Percentiles rank a stretch among this genome's conserved stretches.
Conservation (phyloP, 768 basidiomycete genomes). For the Suillus discolor region DNA sequence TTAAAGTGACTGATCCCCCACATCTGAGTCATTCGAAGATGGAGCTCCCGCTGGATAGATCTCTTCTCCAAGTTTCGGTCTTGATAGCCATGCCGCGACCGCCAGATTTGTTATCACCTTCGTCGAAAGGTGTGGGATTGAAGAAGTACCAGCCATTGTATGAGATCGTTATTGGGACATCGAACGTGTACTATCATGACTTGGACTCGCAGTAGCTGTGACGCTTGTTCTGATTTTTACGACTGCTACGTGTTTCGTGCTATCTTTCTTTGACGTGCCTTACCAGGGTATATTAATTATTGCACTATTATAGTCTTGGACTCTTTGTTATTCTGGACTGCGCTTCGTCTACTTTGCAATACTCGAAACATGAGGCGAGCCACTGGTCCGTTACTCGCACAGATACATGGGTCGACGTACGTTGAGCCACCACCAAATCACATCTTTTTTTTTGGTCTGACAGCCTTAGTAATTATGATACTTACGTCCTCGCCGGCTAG, state of each 20-base stretch:
- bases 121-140: background rate
- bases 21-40: background rate
- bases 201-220: conserved; percentile 16
- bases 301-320: conserved; percentile 11
- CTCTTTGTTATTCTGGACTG: background rate
- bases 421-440: background rate
- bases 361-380: background rate
- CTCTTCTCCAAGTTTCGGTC: conserved; percentile 29
- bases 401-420: background rate
- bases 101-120: conserved; percentile 4
- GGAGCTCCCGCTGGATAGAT: conserved; percentile 17
- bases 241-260: conserved; percentile 17
- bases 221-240: conserved; percentile 1
- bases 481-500: conserved; percentile 1
- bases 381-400: background rate
- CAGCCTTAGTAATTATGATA: background rate
- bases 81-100: conserved; percentile 32
- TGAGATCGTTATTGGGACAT: conserved; percentile 32
- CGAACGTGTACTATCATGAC: conserved; percentile 18
- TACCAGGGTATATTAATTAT: conserved; percentile 10
- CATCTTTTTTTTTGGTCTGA: background rate
- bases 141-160: conserved; percentile 10
- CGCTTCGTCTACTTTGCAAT: background rate
- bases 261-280: conserved; percentile 8
- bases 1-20: background rate